Percentiles rank a stretch among this genome's conserved stretches.
These are phyloP conservation scores for Furcasterigmium sp. DNA, from an alignment of 2,329 filamentous ascomycete species.

Conservation along the genomic window DNA sequence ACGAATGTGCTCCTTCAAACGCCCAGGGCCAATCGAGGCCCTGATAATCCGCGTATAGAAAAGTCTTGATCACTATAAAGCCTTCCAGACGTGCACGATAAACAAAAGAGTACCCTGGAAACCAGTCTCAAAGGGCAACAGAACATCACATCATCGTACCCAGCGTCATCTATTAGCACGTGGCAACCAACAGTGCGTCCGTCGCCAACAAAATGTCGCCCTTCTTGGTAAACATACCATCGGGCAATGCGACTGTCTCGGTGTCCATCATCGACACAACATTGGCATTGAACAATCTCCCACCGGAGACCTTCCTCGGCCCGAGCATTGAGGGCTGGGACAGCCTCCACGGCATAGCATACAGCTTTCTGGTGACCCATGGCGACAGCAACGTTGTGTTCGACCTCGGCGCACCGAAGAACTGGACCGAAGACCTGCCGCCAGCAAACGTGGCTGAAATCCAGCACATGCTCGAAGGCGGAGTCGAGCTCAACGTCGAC, in stretches of 20 bases:
- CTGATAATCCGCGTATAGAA: too few species aligned
- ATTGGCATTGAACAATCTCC: neutral
- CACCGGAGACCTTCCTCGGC: neutral
- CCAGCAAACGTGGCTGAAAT: neutral
- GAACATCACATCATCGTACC: too few species aligned
- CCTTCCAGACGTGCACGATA: too few species aligned
- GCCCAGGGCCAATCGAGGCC: too few species aligned
- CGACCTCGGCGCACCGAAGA: neutral
- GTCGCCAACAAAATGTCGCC: too few species aligned
- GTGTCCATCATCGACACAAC: neutral
- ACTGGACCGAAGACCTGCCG: neutral
- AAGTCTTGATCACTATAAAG: too few species aligned
- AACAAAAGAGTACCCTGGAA: too few species aligned
- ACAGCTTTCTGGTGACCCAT: neutral
- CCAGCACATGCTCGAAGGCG: neutral
- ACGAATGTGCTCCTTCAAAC: too few species aligned
- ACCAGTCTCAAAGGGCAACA: too few species aligned
- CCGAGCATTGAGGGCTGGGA: neutral
- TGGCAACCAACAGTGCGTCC: too few species aligned
- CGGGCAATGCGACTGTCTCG: neutral
- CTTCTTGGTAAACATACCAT: too few species aligned
- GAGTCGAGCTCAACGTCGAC: neutral
- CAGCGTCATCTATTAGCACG: too few species aligned
- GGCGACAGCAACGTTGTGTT: neutral
- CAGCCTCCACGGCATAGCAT: neutral